Conservation (phyloP, 805 yeast genomes). For the Candida piceae region DNA sequence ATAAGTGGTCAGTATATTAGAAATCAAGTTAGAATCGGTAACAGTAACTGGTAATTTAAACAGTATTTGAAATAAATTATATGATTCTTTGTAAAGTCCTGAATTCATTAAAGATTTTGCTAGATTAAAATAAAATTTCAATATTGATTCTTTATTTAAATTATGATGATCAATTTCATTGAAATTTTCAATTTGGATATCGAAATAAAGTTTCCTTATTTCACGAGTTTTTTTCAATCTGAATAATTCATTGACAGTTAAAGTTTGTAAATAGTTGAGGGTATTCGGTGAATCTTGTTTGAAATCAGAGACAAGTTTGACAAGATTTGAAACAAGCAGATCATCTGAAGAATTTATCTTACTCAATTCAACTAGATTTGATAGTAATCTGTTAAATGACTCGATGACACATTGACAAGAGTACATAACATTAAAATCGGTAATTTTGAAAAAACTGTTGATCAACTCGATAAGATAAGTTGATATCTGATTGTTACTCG, state of each 20-base stretch:
- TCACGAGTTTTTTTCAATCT: neutral
- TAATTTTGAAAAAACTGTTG: conserved; percentile 6
- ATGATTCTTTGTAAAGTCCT: conserved; percentile 14
- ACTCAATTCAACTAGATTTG: conserved; percentile 2
- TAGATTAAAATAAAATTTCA: conserved; percentile 14
- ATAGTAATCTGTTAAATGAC: conserved; percentile 8
- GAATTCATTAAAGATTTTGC: conserved; percentile 16
- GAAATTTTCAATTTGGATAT: conserved; percentile 4
- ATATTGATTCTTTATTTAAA: conserved; percentile 8
- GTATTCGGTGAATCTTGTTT: neutral
- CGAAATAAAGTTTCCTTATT: conserved; percentile 3
- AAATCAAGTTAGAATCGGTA: conserved; percentile 1
- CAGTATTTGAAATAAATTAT: conserved; percentile 14
- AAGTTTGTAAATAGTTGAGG: conserved; percentile 6
- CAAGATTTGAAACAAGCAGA: conserved; percentile 3
- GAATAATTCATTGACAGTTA: conserved; percentile 6
- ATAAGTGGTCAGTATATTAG: conserved; percentile 13
- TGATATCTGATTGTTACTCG: neutral
- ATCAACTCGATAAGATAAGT: conserved; percentile 6
- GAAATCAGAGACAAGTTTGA: conserved; percentile 1
- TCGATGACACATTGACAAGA: neutral
- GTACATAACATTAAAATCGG: conserved; percentile 5
- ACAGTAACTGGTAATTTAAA: conserved; percentile 12
- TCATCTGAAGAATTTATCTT: conserved; percentile 1
- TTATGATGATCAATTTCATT: conserved; percentile 11